These are phyloP conservation scores for Phytophthora syringae DNA, from an alignment of 352 stramenopile genomes.

Conservation along the genomic window DNA sequence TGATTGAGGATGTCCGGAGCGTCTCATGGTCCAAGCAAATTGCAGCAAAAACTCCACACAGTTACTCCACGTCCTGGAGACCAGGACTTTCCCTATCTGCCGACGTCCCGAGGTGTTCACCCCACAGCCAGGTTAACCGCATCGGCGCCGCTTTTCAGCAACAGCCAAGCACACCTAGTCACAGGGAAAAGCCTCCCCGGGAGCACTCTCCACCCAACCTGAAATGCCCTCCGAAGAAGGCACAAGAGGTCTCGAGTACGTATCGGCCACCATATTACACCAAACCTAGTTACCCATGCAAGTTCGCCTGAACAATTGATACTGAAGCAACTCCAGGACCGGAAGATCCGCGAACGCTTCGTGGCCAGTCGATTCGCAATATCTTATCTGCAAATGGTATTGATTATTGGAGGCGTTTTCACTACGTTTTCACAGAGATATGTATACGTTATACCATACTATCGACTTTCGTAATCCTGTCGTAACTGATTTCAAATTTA, in stretches of 20 bases:
- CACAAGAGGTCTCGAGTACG: slow-evolving; percentile 27
- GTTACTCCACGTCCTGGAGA: no score
- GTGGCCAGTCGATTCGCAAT: slow-evolving; percentile 21
- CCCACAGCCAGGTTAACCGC: slow-evolving; percentile 6
- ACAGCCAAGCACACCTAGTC: slow-evolving; percentile 19
- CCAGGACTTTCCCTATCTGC: slow-evolving; percentile 52
- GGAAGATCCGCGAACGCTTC: not conserved
- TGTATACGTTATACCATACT: not conserved
- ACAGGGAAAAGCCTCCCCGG: slow-evolving; percentile 13
- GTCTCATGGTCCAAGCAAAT: slow-evolving; percentile 82
- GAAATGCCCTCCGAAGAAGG: slow-evolving; percentile 14
- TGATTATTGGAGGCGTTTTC: not conserved
- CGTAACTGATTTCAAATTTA: slow-evolving; percentile 6
- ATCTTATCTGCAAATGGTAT: not conserved
- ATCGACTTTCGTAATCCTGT: not conserved
- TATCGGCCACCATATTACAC: slow-evolving; percentile 14
- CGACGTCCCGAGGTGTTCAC: slow-evolving; percentile 30
- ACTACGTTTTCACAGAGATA: no score
- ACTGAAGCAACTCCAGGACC: not conserved
- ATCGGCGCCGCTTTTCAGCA: slow-evolving; percentile 41
- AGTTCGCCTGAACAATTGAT: not conserved
- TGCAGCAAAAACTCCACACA: slow-evolving; percentile 83
- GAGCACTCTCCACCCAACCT: slow-evolving; percentile 39
- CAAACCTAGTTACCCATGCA: not conserved
- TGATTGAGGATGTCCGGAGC: slow-evolving; percentile 53